A percentile compares a stretch with the other conserved stretches of the same genome.
phyloP scores from a whole-genome alignment of 257 asterid species.

The Petunia axillaris region DNA sequence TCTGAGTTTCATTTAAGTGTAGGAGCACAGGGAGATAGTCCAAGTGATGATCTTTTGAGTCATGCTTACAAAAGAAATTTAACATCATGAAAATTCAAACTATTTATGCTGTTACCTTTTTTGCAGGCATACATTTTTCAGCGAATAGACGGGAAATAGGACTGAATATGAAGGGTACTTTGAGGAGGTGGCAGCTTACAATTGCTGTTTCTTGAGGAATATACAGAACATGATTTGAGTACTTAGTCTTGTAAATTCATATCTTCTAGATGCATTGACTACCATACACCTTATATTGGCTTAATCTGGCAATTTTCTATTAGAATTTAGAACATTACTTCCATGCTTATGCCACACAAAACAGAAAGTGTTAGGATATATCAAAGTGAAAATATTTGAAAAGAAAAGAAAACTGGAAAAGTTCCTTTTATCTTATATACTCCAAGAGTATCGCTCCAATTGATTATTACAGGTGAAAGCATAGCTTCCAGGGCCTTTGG shows the following conservation, averaged over 20 bases:
- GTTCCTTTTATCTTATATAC: neutral
- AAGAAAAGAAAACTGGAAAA: neutral
- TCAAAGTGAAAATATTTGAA: neutral
- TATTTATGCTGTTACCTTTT: neutral
- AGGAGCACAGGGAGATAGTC: neutral
- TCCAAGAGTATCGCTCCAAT: neutral
- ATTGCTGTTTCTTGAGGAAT: conserved; percentile 12
- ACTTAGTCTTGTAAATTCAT: conserved; percentile 17
- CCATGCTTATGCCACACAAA: neutral
- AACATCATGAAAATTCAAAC: neutral
- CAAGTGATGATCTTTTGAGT: conserved; percentile 11
- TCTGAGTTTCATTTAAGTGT: neutral
- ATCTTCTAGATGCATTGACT: neutral
- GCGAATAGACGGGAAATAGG: neutral
- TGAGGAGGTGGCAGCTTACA: neutral
- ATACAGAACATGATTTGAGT: neutral
- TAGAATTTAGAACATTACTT: neutral
- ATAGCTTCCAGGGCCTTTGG: no score
- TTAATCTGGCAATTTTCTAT: neutral
- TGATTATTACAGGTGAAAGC: no score
- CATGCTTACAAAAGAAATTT: neutral
- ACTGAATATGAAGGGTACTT: neutral
- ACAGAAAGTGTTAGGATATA: neutral
- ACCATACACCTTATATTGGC: neutral
- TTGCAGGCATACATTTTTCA: neutral